Conservation (phyloP, 805 yeast species). For the Metschnikowia lochheadii region DNA sequence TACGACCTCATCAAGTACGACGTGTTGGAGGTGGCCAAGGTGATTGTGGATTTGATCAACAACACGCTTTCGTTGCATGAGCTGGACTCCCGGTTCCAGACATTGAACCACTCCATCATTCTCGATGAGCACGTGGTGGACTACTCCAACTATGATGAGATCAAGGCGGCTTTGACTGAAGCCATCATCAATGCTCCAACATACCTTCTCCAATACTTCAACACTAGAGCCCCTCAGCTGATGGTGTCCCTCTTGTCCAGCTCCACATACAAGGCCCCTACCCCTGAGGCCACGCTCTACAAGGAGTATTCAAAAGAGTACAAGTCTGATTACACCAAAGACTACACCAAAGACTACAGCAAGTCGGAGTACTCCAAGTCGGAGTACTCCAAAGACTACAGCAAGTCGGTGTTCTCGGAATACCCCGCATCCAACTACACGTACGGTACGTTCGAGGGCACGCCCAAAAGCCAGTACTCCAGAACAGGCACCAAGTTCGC, state of each 20-base stretch:
- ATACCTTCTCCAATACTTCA: slow-evolving; percentile 12
- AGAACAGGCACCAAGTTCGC: not conserved
- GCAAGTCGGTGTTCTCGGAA: slow-evolving; percentile 6
- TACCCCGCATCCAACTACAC: slow-evolving; percentile 7
- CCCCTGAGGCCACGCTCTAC: not conserved
- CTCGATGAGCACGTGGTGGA: slow-evolving; percentile 5
- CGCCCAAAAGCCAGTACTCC: not conserved
- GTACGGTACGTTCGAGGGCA: not conserved
- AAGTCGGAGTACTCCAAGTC: not conserved
- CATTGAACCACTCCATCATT: slow-evolving; percentile 15
- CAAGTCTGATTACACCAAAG: not conserved
- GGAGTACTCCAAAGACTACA: not conserved
- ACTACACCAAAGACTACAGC: not conserved
- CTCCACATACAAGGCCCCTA: not conserved
- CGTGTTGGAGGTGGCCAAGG: slow-evolving; percentile 22
- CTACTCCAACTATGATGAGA: slow-evolving; percentile 5
- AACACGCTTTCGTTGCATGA: slow-evolving; percentile 24
- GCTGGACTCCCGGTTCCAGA: slow-evolving; percentile 22
- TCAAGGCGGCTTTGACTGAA: slow-evolving; percentile 8
- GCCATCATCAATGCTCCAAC: slow-evolving; percentile 13
- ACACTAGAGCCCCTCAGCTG: slow-evolving; percentile 14
- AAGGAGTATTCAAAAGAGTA: not conserved
- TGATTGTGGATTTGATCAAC: slow-evolving; percentile 30
- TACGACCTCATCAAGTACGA: slow-evolving; percentile 28
- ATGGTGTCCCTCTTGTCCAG: slow-evolving; percentile 6